Evolutionary conservation across 257 asterid species (phyloP).

Genomic region (Jasminum sambac): DNA sequence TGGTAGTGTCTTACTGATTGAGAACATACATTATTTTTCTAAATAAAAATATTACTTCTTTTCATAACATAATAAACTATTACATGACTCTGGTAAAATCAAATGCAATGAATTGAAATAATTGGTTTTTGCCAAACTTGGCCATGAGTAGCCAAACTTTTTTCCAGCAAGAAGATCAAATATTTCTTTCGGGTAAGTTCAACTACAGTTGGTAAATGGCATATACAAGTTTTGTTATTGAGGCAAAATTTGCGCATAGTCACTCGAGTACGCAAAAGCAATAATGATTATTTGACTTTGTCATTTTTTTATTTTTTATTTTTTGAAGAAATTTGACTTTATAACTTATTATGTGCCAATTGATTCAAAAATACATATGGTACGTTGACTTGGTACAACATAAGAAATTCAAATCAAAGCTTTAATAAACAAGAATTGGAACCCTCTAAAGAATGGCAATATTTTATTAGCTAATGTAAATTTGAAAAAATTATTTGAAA

Average conservation of each 20-base stretch:
- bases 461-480: too few species aligned
- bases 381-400: neutral
- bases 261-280: neutral
- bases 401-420: too few species aligned
- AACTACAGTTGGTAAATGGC: neutral
- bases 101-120: neutral
- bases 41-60: too few species aligned
- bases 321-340: neutral
- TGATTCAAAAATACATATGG: neutral
- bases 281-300: too few species aligned
- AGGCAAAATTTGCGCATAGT: neutral
- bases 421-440: too few species aligned
- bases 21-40: too few species aligned
- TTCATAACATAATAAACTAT: neutral
- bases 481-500: too few species aligned
- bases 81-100: neutral
- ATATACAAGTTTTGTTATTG: neutral
- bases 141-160: neutral
- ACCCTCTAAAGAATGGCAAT: too few species aligned
- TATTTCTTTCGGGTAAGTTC: neutral
- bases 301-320: too few species aligned
- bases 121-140: conserved; percentile 16
- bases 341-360: neutral
- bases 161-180: neutral
- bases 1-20: too few species aligned